Percentiles rank a stretch among this genome's conserved stretches.
These are phyloP conservation scores for Nidularia pulvinata DNA, from an alignment of 768 basidiomycete species.

Conservation along the genomic window DNA sequence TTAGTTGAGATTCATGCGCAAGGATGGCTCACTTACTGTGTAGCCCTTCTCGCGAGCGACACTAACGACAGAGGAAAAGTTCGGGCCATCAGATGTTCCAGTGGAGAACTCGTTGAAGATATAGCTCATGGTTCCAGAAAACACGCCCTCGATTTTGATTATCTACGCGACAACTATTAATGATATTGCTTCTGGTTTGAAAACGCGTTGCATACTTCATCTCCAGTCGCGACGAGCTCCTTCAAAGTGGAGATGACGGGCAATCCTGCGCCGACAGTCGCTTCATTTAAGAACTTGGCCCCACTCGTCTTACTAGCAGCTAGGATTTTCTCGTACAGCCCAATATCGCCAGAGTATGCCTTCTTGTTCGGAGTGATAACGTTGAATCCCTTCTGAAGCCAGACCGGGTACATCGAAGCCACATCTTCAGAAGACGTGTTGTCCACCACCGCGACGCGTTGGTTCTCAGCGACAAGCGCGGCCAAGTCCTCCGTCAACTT, in stretches of 20 bases:
- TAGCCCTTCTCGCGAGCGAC: constrained; percentile 92
- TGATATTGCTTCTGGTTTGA: not conserved
- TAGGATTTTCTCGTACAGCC: constrained; percentile 70
- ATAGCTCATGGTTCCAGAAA: constrained; percentile 97
- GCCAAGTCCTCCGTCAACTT: constrained; percentile 45
- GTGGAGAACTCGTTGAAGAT: constrained; percentile 97
- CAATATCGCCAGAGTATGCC: constrained; percentile 76
- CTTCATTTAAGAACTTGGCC: constrained; percentile 79
- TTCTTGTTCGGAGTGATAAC: constrained; percentile 99
- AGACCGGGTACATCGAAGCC: constrained; percentile 78
- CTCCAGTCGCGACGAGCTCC: constrained; percentile 90
- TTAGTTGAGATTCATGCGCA: not conserved
- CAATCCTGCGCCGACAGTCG: constrained; percentile 95
- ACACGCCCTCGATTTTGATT: constrained; percentile 94
- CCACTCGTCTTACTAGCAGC: constrained; percentile 55
- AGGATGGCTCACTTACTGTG: constrained; percentile 56
- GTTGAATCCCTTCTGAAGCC: constrained; percentile 77
- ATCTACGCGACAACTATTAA: constrained; percentile 39
- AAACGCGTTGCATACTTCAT: constrained; percentile 55
- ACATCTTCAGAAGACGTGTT: constrained; percentile 88
- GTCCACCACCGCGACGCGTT: constrained; percentile 77
- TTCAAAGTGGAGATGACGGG: constrained; percentile 92
- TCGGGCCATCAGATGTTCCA: constrained; percentile 62
- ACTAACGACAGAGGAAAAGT: constrained; percentile 89
- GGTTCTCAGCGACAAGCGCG: constrained; percentile 41